Evolutionary conservation across 768 basidiomycete genomes (phyloP), one percentile per base, ranked within the genome.

Genomic region (Suillus paluster): DNA sequence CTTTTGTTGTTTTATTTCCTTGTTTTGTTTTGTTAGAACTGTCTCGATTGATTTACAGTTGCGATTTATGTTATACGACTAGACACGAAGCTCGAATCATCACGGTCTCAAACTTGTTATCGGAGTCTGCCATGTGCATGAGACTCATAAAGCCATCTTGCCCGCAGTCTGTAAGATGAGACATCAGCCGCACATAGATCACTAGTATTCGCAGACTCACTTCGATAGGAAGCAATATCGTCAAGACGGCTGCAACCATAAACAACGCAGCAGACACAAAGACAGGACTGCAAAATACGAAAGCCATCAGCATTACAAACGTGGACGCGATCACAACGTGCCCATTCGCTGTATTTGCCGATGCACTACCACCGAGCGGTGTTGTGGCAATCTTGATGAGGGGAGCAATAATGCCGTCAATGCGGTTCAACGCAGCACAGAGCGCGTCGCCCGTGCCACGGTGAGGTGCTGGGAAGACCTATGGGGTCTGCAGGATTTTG

Each of bases 391-490:
- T 83, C 63, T 82, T 82, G 68, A 83, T 81, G 42, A 83, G 73
- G 33, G 83, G 83, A 0, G 81, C 77, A 38, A 83, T 78, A 58
- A 84, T 71, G 12, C 81, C 83, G 38, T 77, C 78, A 44, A 83
- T 76, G 39, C 81, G 76, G 66, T 85, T 85, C 65, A 84, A 76
- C 17, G 78, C 80, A 63, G 78, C 78, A 64, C 71, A 81, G 65
- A 79, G 79, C 4, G 84, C 84, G 59, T 84, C 81, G 11, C 83
- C 84, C 0, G 84, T 84, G 3, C 85, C 85, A 39, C 85, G 79
- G 64, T 84, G 83, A 4, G 83, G 81, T 0, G 83, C 82, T 0
- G 85, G 83, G 74, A 87, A 86, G 21, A 84, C 82, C 67, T 86
- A 85, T 1, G 85, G 85, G 9, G 85, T 86, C 65, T 39, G 10